Evolutionary conservation across 1,139 yeast species (phyloP).

Genomic region (Hemisphaericaspora lyxosophila): DNA sequence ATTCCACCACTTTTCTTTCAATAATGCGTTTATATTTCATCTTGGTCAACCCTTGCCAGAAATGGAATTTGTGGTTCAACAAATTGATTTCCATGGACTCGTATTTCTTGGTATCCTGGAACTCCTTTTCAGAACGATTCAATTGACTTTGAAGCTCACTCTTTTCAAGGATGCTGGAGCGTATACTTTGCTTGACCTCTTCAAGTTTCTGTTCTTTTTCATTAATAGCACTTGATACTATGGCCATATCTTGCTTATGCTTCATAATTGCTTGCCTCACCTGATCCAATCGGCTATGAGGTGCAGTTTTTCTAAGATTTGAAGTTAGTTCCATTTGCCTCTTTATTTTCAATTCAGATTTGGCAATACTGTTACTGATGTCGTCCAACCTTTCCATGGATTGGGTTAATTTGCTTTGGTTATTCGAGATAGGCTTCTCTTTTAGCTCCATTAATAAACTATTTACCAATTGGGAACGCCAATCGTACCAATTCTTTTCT

Average conservation of each 20-base stretch:
- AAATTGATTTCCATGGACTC: not conserved
- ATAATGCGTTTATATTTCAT: constrained; percentile 7
- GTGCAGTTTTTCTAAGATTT: not conserved
- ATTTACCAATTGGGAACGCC: constrained; percentile 50
- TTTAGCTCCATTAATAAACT: constrained; percentile 39
- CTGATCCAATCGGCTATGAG: not conserved
- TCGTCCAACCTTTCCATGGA: constrained; percentile 23
- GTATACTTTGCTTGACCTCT: constrained; percentile 18
- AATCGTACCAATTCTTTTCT: constrained; percentile 54
- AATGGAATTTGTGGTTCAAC: constrained; percentile 2
- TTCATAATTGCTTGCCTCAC: not conserved
- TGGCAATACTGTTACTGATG: not conserved
- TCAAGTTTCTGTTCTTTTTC: constrained; percentile 11
- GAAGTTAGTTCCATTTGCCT: not conserved
- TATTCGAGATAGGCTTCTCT: constrained; percentile 28
- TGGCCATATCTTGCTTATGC: constrained; percentile 1
- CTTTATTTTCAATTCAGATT: not conserved
- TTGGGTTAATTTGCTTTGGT: constrained; percentile 22
- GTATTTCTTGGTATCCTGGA: not conserved
- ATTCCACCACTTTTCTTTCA: constrained; percentile 14
- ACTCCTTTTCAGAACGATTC: constrained; percentile 10
- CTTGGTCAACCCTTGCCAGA: not conserved
- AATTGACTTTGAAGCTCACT: constrained; percentile 19
- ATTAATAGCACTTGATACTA: not conserved
- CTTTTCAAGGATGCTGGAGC: constrained; percentile 5